Evolutionary conservation across 129 eudicot genomes (phyloP).

Genomic region (Artemisia tridentata): DNA sequence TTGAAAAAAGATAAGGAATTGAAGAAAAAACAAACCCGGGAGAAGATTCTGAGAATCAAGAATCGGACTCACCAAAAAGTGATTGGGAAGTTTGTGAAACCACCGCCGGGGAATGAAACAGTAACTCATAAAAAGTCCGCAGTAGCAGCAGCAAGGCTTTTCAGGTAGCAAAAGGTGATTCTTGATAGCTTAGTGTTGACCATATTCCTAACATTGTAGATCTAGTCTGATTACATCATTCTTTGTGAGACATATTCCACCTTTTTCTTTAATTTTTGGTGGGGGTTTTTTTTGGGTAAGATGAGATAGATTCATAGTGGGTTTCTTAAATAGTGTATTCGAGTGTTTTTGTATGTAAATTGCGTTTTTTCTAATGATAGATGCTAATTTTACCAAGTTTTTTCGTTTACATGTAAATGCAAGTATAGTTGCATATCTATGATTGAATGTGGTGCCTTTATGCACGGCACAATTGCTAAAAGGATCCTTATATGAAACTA

Average conservation of each 20-base stretch:
- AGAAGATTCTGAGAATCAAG: constrained; percentile 60
- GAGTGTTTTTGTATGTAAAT: constrained; percentile 29
- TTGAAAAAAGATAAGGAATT: constrained; percentile 53
- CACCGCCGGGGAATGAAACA: constrained; percentile 40
- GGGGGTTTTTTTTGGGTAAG: constrained; percentile 12
- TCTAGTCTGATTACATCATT: constrained; percentile 36
- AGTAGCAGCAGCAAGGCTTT: constrained; percentile 21
- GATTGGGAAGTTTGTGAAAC: constrained; percentile 78
- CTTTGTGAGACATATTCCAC: constrained; percentile 16
- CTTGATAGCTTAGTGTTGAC: constrained; percentile 20
- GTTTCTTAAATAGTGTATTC: constrained; percentile 1
- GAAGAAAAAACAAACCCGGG: constrained; percentile 62
- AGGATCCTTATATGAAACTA: too few species aligned
- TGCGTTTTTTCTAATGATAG: constrained; percentile 18
- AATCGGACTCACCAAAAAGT: constrained; percentile 64
- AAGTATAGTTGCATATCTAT: too few species aligned
- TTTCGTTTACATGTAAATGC: neutral
- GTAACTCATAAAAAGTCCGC: constrained; percentile 33
- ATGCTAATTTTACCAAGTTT: constrained; percentile 23
- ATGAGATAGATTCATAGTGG: constrained; percentile 25
- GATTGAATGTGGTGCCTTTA: too few species aligned
- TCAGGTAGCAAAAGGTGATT: constrained; percentile 37
- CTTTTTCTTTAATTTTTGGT: neutral
- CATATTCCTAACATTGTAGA: constrained; percentile 18
- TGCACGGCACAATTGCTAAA: neutral